Base-by-base conservation (phyloP, 768 basidiomycete genomes). In the Psilocybe sp. region DNA sequence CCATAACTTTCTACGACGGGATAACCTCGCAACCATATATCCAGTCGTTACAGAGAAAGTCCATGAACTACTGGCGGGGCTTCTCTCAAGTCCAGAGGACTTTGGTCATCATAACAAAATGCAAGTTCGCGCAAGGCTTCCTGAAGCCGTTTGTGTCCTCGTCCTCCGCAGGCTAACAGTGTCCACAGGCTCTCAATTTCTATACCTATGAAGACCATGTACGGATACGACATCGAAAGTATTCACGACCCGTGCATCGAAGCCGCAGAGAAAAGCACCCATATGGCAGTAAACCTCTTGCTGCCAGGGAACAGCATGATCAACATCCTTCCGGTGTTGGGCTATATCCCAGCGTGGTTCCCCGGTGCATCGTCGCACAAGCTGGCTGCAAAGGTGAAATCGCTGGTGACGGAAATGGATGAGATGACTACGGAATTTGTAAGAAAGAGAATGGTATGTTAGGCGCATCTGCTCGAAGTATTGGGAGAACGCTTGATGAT, bases 1-100 rank as follows among this genome's bases (percentile, higher is more conserved):
- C 51, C 70, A 72, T 38, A 66, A 74, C 18, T 53, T 59, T 18
- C 63, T 73, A 56, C 61, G 62, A 33, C 61, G 59, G 20, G 62
- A 60, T 3, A 63, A 64, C 0, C 55, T 61, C 49, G 16, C 54
- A 20, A 55, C 47, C 5, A 73, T 68, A 35, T 53, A 61, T 0
- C 53, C 57, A 1, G 50, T 69, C 4, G 66, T 73, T 36, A 53
- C 55, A 7, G 38, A 51, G 39, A 69, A 60, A 44, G 61, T 67
- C 4, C 62, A 60, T n/a, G 57, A 62, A n/a, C 52, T 75, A 23
- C 55, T 71, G 0, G 50, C 36, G 33, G 63, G 60, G 11, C 47
- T 74, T 14, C 39, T 63, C 1, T 13, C 40, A 5, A 38, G 34
- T 7, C 57, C 57, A 9, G 42, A 55, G 3, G 38, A 56, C 7